phyloP scores from a whole-genome alignment of 139 green algal genomes.

The Chlamydomonas asymmetrica region DNA sequence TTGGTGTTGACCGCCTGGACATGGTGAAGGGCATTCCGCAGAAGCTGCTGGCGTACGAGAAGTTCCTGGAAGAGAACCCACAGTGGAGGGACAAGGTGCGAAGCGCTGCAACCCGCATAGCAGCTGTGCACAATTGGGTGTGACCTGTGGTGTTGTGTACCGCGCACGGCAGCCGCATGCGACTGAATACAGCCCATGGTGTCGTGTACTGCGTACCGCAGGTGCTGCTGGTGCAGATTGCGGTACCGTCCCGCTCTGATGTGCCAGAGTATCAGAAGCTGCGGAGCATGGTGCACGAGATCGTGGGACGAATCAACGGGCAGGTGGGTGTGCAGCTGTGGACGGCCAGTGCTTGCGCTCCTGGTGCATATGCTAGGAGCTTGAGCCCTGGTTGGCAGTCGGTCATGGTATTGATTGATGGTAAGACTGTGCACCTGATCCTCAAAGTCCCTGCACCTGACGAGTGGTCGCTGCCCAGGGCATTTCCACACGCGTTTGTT shows the following conservation, averaged over 20 bases:
- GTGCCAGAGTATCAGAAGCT: constrained; percentile 97
- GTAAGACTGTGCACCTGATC: no score
- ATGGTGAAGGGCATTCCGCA: constrained; percentile 99
- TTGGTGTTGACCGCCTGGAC: constrained; percentile 98
- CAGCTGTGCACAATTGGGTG: not conserved
- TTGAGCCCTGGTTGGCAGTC: no score
- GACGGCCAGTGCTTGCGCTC: no score
- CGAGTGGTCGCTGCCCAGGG: no score
- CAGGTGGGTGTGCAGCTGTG: no score
- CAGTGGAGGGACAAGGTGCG: constrained; percentile 92
- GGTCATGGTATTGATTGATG: no score
- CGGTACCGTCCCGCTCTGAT: constrained; percentile 92
- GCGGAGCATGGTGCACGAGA: constrained; percentile 95
- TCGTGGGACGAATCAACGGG: constrained; percentile 99
- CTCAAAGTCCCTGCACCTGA: no score
- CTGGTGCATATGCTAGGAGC: no score
- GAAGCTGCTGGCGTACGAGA: constrained; percentile 99
- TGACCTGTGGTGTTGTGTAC: not conserved
- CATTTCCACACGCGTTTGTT: no score
- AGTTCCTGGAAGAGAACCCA: constrained; percentile 92
- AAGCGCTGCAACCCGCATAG: no score
- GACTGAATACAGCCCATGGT: not conserved
- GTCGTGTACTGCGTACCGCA: no score
- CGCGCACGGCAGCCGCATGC: not conserved
- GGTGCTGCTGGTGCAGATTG: constrained; percentile 97